Base-by-base conservation (phyloP, 2,329 filamentous ascomycete species). In the Pseudopyricularia cyperi region DNA sequence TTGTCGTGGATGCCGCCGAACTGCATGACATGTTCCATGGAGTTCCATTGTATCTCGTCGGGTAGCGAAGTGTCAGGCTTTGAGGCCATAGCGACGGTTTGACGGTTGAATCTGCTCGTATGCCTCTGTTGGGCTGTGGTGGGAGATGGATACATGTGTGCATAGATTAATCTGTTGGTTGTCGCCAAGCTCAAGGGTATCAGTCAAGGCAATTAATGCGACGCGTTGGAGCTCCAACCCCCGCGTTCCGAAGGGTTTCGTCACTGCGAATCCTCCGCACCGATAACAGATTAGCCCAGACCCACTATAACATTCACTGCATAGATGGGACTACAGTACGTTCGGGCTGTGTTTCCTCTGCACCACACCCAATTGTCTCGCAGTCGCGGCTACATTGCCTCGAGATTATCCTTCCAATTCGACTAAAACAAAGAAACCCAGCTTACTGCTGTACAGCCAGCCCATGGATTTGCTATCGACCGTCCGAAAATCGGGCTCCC, bases 401-500 rank as follows among this genome's bases (percentile, higher is more conserved):
- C n/a, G n/a, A n/a, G n/a, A n/a, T n/a, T n/a, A n/a, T n/a, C n/a
- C n/a, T n/a, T n/a, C n/a, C n/a, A n/a, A n/a, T n/a, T n/a, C n/a
- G n/a, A n/a, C n/a, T n/a, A n/a, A n/a, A n/a, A n/a, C n/a, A n/a
- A n/a, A n/a, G n/a, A n/a, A n/a, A n/a, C n/a, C 12, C 37, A 24
- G n/a, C 51, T 33, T 28, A 47, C 47, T 12, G 34, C 33, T 12
- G 37, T 55, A n/a, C n/a, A n/a, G n/a, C n/a, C n/a, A n/a, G n/a
- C n/a, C n/a, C 53, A 96, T 98, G 93, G 93, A 98, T 76, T 79
- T 98, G 52, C 81, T 97, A 52, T 87, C 90, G 54, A 89, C 87
- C 42, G 85, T 98, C 56, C 88, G 90, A 63, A 97, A 98, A 70
- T 71, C 76, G 17, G 91, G 95, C 66, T 93, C 89, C 61, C 85